Conservation (phyloP, 768 basidiomycete genomes). For the Russula emetica region DNA sequence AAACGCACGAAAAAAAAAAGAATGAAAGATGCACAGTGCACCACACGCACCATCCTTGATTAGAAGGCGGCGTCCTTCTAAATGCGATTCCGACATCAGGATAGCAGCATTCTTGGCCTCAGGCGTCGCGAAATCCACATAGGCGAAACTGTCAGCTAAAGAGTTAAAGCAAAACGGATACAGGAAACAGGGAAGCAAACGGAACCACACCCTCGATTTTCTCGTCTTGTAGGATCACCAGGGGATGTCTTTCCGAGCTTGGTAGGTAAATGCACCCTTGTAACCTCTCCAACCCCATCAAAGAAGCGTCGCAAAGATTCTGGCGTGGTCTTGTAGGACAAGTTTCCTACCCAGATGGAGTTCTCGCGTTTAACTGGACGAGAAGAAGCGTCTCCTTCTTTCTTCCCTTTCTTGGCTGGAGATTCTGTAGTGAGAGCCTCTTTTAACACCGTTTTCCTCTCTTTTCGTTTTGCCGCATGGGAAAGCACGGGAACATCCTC, state of each 20-base stretch:
- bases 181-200: slow-evolving; percentile 25
- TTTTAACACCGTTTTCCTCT: slow-evolving; percentile 45
- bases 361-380: slow-evolving; percentile 57
- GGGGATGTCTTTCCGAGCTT: slow-evolving; percentile 48
- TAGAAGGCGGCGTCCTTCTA: slow-evolving; percentile 82
- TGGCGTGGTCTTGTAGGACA: slow-evolving; percentile 83
- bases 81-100: slow-evolving; percentile 69
- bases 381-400: slow-evolving; percentile 28
- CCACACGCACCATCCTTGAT: slow-evolving; percentile 85
- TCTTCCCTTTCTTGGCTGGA: slow-evolving; percentile 37
- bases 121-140: slow-evolving; percentile 84
- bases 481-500: slow-evolving; percentile 57
- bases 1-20: neutral
- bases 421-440: slow-evolving; percentile 32
- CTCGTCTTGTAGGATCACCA: slow-evolving; percentile 43
- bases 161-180: neutral
- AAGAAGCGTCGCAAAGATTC: slow-evolving; percentile 71
- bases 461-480: slow-evolving; percentile 66
- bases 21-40: slow-evolving; percentile 31
- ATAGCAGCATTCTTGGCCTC: slow-evolving; percentile 77
- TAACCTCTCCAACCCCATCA: slow-evolving; percentile 66
- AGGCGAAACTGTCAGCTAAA: slow-evolving; percentile 68
- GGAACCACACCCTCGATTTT: slow-evolving; percentile 65
- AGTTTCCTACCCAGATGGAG: slow-evolving; percentile 94
- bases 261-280: slow-evolving; percentile 81